Conservation (phyloP, 139 green algal genomes). For the Chara braunii region DNA sequence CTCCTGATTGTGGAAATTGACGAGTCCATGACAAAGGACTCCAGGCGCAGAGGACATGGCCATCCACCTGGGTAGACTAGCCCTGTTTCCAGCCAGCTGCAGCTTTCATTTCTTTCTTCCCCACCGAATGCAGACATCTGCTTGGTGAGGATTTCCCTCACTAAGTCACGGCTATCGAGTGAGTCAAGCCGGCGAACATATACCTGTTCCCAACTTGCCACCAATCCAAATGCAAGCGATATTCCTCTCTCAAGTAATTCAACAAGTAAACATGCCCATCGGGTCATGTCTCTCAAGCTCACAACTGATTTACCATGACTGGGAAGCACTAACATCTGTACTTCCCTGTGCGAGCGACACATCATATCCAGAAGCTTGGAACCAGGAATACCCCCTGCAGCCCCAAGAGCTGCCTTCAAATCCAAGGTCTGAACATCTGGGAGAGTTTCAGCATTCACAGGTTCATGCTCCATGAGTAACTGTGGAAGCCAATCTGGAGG, state of each 20-base stretch:
- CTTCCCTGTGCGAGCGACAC: constrained; percentile 39
- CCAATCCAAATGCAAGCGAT: constrained; percentile 39
- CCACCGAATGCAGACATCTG: no score
- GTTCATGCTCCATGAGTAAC: no score
- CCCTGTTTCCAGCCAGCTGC: no score
- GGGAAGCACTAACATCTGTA: constrained; percentile 16
- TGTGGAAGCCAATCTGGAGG: constrained; percentile 9
- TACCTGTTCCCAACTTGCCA: constrained; percentile 51
- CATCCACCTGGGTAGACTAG: no score
- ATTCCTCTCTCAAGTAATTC: constrained; percentile 57
- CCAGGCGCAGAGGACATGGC: no score
- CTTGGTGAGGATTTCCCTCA: neutral
- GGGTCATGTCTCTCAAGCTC: constrained; percentile 44
- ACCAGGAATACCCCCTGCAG: constrained; percentile 42
- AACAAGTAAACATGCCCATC: constrained; percentile 46
- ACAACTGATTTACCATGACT: constrained; percentile 47
- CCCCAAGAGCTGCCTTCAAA: no score
- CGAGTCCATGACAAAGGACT: no score
- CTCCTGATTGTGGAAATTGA: no score
- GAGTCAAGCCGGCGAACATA: constrained; percentile 12
- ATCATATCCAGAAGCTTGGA: constrained; percentile 43
- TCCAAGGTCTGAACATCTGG: no score
- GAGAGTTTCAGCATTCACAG: no score
- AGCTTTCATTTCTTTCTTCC: no score
- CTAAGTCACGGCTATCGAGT: neutral